Evolutionary conservation across 768 basidiomycete species (phyloP).

Genomic region (Lanmaoa rubissima): DNA sequence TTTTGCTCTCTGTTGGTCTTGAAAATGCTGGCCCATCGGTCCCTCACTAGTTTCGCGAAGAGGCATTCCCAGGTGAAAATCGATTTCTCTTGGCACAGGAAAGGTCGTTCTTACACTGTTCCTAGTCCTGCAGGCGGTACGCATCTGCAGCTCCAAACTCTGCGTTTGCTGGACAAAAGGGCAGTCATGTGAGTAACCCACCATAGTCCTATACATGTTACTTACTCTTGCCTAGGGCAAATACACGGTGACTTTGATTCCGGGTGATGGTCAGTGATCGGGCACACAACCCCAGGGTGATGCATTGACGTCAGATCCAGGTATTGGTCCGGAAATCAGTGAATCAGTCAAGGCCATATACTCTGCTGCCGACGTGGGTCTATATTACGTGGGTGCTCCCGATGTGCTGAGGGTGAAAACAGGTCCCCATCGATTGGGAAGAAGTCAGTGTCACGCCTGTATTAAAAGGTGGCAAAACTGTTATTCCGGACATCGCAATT

Average conservation of each 20-base stretch:
- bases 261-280: slow-evolving; percentile 77
- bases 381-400: slow-evolving; percentile 1
- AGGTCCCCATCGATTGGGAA: slow-evolving; percentile 99
- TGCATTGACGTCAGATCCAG: slow-evolving; percentile 40
- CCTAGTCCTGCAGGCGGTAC: slow-evolving; percentile 57
- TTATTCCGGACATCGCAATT: slow-evolving; percentile 92
- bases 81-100: neutral
- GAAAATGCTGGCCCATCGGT: slow-evolving; percentile 60
- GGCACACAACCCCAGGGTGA: slow-evolving; percentile 4
- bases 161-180: slow-evolving; percentile 88
- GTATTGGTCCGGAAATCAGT: slow-evolving; percentile 98
- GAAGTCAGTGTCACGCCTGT: slow-evolving; percentile 96
- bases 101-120: slow-evolving; percentile 15
- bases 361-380: slow-evolving; percentile 71
- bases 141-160: slow-evolving; percentile 78
- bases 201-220: neutral
- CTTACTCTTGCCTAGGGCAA: slow-evolving; percentile 63
- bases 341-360: slow-evolving; percentile 95
- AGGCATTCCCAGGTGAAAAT: slow-evolving; percentile 46
- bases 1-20: slow-evolving; percentile 13
- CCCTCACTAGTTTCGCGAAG: slow-evolving; percentile 55
- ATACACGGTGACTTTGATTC: slow-evolving; percentile 94
- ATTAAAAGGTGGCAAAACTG: slow-evolving; percentile 92
- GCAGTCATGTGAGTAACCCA: slow-evolving; percentile 63
- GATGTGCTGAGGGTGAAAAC: slow-evolving; percentile 12